A percentile compares a stretch with the other conserved stretches of the same genome.
Conservation (phyloP, 495 filamentous ascomycete species). For the Aspergillus nanangensis region DNA sequence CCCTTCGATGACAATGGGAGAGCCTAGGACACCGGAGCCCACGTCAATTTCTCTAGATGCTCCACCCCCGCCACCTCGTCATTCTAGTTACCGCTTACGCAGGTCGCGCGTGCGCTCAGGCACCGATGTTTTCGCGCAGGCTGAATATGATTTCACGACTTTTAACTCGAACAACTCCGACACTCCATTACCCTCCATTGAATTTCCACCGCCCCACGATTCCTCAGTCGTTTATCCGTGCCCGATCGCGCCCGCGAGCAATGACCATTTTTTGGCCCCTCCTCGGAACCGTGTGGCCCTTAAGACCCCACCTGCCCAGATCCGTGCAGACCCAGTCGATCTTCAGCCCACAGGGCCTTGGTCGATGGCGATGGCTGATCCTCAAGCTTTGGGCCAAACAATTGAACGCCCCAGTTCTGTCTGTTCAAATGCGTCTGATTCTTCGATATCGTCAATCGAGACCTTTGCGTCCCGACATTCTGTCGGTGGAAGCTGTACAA, state of each 20-base stretch:
- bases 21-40: constrained; percentile 58
- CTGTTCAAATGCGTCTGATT: constrained; percentile 63
- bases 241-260: constrained; percentile 19
- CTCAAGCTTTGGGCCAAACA: constrained; percentile 25
- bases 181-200: constrained; percentile 56
- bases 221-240: constrained; percentile 16
- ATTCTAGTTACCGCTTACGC: constrained; percentile 46
- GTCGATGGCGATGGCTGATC: constrained; percentile 26
- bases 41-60: constrained; percentile 35
- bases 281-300: constrained; percentile 49
- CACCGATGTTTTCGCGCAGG: constrained; percentile 38
- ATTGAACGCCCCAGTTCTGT: constrained; percentile 54
- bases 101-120: constrained; percentile 41
- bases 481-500: constrained; percentile 63
- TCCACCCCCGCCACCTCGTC: constrained; percentile 47
- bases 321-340: constrained; percentile 35
- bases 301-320: constrained; percentile 59
- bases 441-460: constrained; percentile 63
- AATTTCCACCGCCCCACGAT: constrained; percentile 36
- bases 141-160: constrained; percentile 26
- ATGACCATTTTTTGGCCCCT: constrained; percentile 47
- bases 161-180: constrained; percentile 31
- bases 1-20: constrained; percentile 46
- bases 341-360: constrained; percentile 23
- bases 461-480: constrained; percentile 62